Percentiles rank a stretch among this genome's conserved stretches.
phyloP scores from a whole-genome alignment of 202 grass and related monocot genomes.

The Zoysia matrella region DNA sequence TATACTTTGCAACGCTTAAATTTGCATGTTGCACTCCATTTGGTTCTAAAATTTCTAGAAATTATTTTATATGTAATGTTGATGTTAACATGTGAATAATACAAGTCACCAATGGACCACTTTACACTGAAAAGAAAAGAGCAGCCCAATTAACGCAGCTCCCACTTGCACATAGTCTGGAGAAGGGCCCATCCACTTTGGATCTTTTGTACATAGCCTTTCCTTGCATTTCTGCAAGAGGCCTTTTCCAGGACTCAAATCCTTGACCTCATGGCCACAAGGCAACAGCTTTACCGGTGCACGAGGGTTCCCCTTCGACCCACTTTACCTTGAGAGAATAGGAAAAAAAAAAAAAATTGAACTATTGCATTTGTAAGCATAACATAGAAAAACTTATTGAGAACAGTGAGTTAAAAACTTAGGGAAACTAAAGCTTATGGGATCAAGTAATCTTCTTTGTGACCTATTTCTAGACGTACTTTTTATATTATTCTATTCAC shows the following conservation, averaged over 20 bases:
- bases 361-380: slow-evolving; percentile 11
- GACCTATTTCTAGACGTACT: neutral
- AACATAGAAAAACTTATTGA: neutral
- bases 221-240: no score
- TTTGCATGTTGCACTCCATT: neutral
- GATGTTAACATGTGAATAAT: neutral
- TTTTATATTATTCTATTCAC: slow-evolving; percentile 11
- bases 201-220: no score
- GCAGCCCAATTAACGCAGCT: no score
- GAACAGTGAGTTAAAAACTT: slow-evolving; percentile 7
- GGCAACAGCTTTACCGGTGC: no score
- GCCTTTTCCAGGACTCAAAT: no score
- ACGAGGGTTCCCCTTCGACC: no score
- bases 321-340: no score
- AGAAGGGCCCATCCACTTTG: no score
- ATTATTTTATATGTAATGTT: neutral
- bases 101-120: neutral
- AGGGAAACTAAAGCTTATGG: slow-evolving; percentile 10
- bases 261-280: no score
- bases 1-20: neutral
- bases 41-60: neutral
- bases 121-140: neutral
- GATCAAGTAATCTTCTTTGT: slow-evolving; percentile 4
- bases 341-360: neutral
- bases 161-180: no score